Evolutionary conservation across 2,329 filamentous ascomycete genomes (phyloP).

Genomic region (Botrytis aclada): DNA sequence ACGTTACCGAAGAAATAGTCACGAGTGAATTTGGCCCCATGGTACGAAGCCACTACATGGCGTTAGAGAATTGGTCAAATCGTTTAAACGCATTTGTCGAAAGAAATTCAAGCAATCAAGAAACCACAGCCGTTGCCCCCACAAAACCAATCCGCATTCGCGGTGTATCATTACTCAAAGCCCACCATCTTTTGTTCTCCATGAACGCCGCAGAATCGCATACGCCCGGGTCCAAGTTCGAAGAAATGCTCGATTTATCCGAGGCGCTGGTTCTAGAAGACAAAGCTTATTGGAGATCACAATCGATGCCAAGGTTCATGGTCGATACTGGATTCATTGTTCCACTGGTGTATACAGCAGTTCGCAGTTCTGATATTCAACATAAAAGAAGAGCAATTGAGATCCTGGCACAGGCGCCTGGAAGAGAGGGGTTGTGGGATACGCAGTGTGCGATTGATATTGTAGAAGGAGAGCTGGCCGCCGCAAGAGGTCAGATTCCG

Average conservation of each 20-base stretch:
- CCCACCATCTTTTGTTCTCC: slow-evolving; percentile 29
- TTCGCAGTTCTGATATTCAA: slow-evolving; percentile 23
- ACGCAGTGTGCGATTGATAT: slow-evolving; percentile 27
- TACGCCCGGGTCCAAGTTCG: slow-evolving; percentile 24
- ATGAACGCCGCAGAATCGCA: slow-evolving; percentile 26
- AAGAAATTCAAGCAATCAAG: not conserved
- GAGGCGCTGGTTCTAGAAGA: slow-evolving; percentile 22
- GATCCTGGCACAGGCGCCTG: slow-evolving; percentile 27
- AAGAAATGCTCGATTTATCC: slow-evolving; percentile 30
- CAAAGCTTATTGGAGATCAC: not conserved
- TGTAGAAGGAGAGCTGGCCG: slow-evolving; percentile 20
- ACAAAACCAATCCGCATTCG: slow-evolving; percentile 39
- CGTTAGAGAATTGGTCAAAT: slow-evolving; percentile 27
- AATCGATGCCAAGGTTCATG: slow-evolving; percentile 14
- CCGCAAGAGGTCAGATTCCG: not conserved
- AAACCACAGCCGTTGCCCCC: not conserved
- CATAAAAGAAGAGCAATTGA: slow-evolving; percentile 27
- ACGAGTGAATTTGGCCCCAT: slow-evolving; percentile 47
- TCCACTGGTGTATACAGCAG: slow-evolving; percentile 30
- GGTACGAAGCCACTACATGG: slow-evolving; percentile 53
- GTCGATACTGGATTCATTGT: slow-evolving; percentile 30
- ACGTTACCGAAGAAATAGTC: slow-evolving; percentile 34
- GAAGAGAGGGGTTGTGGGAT: slow-evolving; percentile 36
- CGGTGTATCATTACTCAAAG: slow-evolving; percentile 46
- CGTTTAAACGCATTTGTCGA: slow-evolving; percentile 26